A percentile compares a stretch with the other conserved stretches of the same genome.
These are phyloP conservation scores for Chlamydomonas urium DNA, from an alignment of 139 green algal genomes.

Conservation along the genomic window DNA sequence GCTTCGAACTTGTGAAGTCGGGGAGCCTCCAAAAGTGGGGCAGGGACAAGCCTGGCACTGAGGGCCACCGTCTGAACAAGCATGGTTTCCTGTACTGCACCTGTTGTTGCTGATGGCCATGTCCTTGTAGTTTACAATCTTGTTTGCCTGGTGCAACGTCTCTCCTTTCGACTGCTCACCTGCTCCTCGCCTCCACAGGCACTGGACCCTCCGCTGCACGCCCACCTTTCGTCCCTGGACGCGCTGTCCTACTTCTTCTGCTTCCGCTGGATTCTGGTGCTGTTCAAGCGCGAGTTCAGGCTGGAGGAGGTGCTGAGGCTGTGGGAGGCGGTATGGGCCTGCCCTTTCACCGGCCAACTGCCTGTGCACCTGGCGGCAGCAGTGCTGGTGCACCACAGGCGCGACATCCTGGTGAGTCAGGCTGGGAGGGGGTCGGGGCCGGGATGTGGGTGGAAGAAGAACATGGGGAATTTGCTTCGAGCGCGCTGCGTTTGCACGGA, in stretches of 20 bases:
- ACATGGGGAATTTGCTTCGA: no score
- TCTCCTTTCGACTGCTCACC: no score
- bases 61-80: no score
- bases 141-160: no score
- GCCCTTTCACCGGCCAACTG: constrained; percentile 58
- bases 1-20: no score
- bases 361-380: constrained; percentile 81
- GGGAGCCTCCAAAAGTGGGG: no score
- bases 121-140: no score
- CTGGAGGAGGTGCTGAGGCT: constrained; percentile 71
- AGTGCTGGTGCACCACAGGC: constrained; percentile 70
- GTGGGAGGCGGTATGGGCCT: constrained; percentile 85
- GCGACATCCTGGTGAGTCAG: constrained; percentile 7
- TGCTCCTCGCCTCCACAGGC: no score
- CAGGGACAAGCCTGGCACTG: no score
- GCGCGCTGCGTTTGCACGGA: no score
- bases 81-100: no score
- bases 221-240: constrained; percentile 59
- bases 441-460: not conserved
- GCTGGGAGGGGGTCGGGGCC: not conserved
- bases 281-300: constrained; percentile 88
- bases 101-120: no score
- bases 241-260: constrained; percentile 83
- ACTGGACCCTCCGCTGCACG: constrained; percentile 77
- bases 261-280: constrained; percentile 90